Percentiles rank a stretch among this genome's conserved stretches.
Evolutionary conservation across 192 early-diverging fungal genomes (phyloP).

Genomic region (Coemansia sp.): DNA sequence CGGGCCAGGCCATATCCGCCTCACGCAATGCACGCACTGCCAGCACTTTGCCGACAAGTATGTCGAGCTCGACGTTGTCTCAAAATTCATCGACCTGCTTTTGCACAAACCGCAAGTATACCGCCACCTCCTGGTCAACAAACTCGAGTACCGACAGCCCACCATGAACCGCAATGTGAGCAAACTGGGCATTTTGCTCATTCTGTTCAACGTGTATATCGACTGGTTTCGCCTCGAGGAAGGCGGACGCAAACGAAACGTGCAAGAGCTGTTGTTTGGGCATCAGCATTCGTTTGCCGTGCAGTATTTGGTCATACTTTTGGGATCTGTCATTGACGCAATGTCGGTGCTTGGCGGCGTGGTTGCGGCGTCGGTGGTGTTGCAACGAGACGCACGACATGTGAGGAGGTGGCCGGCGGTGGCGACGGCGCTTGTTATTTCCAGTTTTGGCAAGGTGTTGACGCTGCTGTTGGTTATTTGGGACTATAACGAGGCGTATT

Average conservation of each 20-base stretch:
- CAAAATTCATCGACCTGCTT: conserved; percentile 90
- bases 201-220: conserved; percentile 90
- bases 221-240: conserved; percentile 90
- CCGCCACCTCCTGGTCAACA: conserved; percentile 83
- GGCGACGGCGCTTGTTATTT: conserved; percentile 72
- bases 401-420: conserved; percentile 36
- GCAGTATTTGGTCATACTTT: conserved; percentile 77
- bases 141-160: conserved; percentile 58
- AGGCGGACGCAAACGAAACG: conserved; percentile 52
- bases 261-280: conserved; percentile 60
- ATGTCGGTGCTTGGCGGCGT: conserved; percentile 38
- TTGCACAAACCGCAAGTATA: conserved; percentile 85
- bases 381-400: conserved; percentile 28
- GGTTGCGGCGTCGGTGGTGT: conserved; percentile 34
- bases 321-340: conserved; percentile 60
- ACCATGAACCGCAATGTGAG: conserved; percentile 61
- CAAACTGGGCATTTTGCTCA: conserved; percentile 75
- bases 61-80: conserved; percentile 84
- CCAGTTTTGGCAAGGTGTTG: conserved; percentile 84
- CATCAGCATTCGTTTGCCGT: conserved; percentile 60
- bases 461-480: conserved; percentile 88
- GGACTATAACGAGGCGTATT: conserved; percentile 82
- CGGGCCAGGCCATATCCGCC: conserved; percentile 76
- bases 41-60: conserved; percentile 89
- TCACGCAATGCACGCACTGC: conserved; percentile 77